Evolutionary conservation across 2,329 filamentous ascomycete genomes (phyloP).

Genomic region (Aspergillus sp.): DNA sequence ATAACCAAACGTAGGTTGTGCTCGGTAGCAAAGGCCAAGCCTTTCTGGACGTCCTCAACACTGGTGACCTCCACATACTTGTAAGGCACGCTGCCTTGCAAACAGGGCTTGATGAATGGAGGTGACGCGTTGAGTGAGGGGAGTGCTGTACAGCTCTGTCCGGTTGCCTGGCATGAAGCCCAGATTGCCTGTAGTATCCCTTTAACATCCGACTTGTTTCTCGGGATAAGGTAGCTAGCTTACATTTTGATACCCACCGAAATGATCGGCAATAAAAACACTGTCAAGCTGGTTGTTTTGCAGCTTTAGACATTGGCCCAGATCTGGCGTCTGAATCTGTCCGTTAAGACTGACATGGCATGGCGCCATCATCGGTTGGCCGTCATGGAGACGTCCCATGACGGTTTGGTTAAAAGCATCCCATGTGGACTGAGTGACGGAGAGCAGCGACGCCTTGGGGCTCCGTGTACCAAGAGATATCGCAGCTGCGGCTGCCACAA

Average conservation of each 20-base stretch:
- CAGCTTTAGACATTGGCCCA: constrained; percentile 3
- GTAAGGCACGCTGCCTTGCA: constrained; percentile 10
- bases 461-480: background rate
- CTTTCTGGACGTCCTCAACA: constrained; percentile 11
- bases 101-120: background rate
- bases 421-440: constrained; percentile 3
- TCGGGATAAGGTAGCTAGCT: background rate
- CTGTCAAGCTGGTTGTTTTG: background rate
- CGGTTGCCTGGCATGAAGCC: constrained; percentile 10
- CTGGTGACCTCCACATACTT: constrained; percentile 11
- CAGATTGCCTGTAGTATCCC: constrained; percentile 1
- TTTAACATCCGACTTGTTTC: background rate
- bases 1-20: constrained; percentile 11
- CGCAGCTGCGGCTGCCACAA: background rate
- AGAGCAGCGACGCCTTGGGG: background rate
- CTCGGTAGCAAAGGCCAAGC: constrained; percentile 4
- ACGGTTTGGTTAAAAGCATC: constrained; percentile 5
- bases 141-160: constrained; percentile 4
- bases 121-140: background rate
- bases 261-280: constrained; percentile 5
- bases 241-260: constrained; percentile 6
- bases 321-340: background rate
- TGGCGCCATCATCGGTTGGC: constrained; percentile 10
- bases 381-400: constrained; percentile 5
- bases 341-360: background rate